Percentiles rank a stretch among this genome's conserved stretches.
Evolutionary conservation across 345 rosid genomes (phyloP).

Genomic region (Citrus mangshanensis): DNA sequence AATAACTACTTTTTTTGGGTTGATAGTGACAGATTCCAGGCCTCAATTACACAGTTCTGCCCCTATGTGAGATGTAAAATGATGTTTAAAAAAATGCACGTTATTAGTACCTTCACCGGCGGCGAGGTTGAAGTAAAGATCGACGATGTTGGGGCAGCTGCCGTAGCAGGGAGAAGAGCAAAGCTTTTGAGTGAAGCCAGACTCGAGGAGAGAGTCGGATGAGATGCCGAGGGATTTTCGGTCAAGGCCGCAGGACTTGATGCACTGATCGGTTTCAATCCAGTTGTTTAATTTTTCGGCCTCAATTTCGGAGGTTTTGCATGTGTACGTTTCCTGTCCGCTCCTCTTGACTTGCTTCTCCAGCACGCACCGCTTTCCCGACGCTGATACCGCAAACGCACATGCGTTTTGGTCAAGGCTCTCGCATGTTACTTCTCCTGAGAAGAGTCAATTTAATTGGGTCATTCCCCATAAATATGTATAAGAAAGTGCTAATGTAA

Average conservation of each 20-base stretch:
- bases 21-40: background rate
- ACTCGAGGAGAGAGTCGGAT: conserved; percentile 75
- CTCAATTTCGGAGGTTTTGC: conserved; percentile 66
- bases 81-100: background rate
- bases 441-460: background rate
- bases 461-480: too few relatives aligned
- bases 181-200: conserved; percentile 52
- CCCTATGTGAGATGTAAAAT: too few relatives aligned
- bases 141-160: conserved; percentile 71
- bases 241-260: conserved; percentile 69
- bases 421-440: conserved; percentile 61
- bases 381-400: conserved; percentile 69
- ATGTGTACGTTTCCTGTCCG: conserved; percentile 53
- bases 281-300: conserved; percentile 57
- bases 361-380: conserved; percentile 76
- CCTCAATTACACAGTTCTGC: background rate
- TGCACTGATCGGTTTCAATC: conserved; percentile 67
- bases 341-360: conserved; percentile 63
- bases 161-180: conserved; percentile 76
- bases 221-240: conserved; percentile 76
- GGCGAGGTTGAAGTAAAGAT: conserved; percentile 85
- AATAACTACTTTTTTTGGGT: too few relatives aligned
- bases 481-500: too few relatives aligned
- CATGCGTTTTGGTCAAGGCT: conserved; percentile 51
- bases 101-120: conserved; percentile 74